Conservation (phyloP, 2,329 filamentous ascomycete species). For the Pseudocercospora pini-densiflorae region DNA sequence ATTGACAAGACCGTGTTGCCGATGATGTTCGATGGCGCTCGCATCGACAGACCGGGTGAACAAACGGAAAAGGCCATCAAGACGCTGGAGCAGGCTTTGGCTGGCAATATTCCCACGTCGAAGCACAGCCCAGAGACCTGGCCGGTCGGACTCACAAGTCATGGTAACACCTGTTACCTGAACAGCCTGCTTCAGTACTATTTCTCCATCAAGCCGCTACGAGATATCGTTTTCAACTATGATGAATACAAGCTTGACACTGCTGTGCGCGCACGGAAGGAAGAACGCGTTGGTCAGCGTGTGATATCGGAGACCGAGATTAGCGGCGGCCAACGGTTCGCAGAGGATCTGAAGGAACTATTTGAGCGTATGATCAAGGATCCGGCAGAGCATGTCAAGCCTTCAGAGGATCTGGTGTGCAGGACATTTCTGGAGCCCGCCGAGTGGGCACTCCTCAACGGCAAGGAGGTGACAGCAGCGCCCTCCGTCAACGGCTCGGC, state of each 20-base stretch:
- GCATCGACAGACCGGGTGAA: constrained; percentile 35
- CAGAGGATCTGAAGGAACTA: constrained; percentile 39
- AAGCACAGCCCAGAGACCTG: constrained; percentile 47
- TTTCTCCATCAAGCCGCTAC: constrained; percentile 82
- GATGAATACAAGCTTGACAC: constrained; percentile 72
- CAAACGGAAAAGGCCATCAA: constrained; percentile 41
- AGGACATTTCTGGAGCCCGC: constrained; percentile 39
- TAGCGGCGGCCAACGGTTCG: constrained; percentile 42
- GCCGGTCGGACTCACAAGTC: constrained; percentile 88
- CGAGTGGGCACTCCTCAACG: constrained; percentile 33
- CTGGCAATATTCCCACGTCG: constrained; percentile 11
- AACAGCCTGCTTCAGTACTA: constrained; percentile 97
- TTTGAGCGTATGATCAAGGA: constrained; percentile 45
- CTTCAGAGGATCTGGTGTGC: constrained; percentile 42
- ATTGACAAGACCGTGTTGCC: constrained; percentile 32
- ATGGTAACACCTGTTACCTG: constrained; percentile 97
- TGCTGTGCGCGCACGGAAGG: constrained; percentile 64
- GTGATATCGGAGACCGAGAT: constrained; percentile 53
- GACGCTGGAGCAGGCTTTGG: constrained; percentile 36
- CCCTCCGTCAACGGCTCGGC: constrained; percentile 6
- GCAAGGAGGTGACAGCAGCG: constrained; percentile 20
- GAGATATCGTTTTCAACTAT: constrained; percentile 79
- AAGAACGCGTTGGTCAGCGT: constrained; percentile 76
- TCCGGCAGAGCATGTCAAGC: constrained; percentile 35
- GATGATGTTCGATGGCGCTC: constrained; percentile 31